A percentile compares a stretch with the other conserved stretches of the same genome.
Evolutionary conservation across 2,329 filamentous ascomycete genomes (phyloP).

Genomic region (Intubia oerlemansii): DNA sequence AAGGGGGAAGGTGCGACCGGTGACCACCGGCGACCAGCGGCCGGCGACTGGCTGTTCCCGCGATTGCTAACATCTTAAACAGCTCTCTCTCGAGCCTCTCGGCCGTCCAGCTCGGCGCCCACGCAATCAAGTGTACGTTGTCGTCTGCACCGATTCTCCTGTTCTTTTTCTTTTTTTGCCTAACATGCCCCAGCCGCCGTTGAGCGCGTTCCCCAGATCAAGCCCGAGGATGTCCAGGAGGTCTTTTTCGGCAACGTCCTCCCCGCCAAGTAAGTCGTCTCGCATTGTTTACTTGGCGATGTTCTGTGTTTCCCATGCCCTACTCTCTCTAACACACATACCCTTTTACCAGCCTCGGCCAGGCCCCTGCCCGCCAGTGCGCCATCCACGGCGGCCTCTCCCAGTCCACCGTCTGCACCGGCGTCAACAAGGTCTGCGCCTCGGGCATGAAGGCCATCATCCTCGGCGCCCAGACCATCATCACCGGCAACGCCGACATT

Average conservation of each 20-base stretch:
- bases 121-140: slow-evolving; percentile 74
- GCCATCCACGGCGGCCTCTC: slow-evolving; percentile 73
- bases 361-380: slow-evolving; percentile 90
- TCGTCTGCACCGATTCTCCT: too few species aligned
- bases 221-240: slow-evolving; percentile 78
- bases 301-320: not conserved
- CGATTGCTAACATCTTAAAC: slow-evolving; percentile 6
- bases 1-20: too few species aligned
- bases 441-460: slow-evolving; percentile 88
- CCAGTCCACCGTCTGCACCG: slow-evolving; percentile 64
- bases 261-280: slow-evolving; percentile 71
- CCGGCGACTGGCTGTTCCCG: not conserved
- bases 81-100: slow-evolving; percentile 77
- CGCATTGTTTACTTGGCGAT: not conserved
- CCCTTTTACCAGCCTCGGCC: slow-evolving; percentile 74
- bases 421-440: slow-evolving; percentile 98
- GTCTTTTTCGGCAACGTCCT: slow-evolving; percentile 98
- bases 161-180: not conserved
- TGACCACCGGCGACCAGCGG: too few species aligned
- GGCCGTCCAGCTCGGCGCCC: slow-evolving; percentile 69
- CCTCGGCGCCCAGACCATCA: slow-evolving; percentile 88
- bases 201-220: slow-evolving; percentile 67
- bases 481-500: slow-evolving; percentile 82
- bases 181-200: slow-evolving; percentile 38
- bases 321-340: not conserved